phyloP scores from a whole-genome alignment of 768 basidiomycete genomes.

The Collybiopsis luxurians region DNA sequence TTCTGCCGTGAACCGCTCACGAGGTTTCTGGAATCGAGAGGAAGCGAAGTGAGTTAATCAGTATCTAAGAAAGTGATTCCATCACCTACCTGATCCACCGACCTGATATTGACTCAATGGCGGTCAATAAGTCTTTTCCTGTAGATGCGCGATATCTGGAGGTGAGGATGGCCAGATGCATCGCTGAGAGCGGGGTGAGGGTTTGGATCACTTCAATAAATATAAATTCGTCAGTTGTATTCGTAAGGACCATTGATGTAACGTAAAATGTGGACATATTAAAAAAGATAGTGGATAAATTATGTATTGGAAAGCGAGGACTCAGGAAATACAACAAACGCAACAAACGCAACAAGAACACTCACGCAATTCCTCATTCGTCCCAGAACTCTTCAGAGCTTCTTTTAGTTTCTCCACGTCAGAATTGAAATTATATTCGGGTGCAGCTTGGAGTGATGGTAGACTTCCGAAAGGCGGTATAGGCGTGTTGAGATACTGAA shows the following conservation, averaged over 20 bases:
- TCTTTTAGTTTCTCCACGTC: background rate
- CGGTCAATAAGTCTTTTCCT: background rate
- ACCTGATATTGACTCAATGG: background rate
- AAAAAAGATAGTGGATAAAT: too few species aligned
- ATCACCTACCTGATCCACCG: background rate
- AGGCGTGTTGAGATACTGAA: background rate
- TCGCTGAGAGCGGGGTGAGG: background rate
- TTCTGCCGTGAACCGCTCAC: too few species aligned
- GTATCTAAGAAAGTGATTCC: too few species aligned
- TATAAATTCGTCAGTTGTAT: too few species aligned
- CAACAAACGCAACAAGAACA: too few species aligned
- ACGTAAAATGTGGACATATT: too few species aligned
- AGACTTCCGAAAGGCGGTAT: background rate
- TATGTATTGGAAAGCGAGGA: too few species aligned
- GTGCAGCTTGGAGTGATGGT: background rate
- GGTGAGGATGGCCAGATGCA: background rate
- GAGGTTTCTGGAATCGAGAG: too few species aligned
- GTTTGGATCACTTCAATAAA: conserved; percentile 6
- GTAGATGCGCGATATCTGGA: background rate
- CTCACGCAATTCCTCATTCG: background rate
- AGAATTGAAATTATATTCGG: background rate
- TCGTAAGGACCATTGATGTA: too few species aligned
- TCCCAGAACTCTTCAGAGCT: conserved; percentile 1
- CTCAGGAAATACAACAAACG: too few species aligned
- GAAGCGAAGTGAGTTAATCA: too few species aligned